phyloP scores from a whole-genome alignment of 78 protist genomes.

The Creolimax fragrantissima region DNA sequence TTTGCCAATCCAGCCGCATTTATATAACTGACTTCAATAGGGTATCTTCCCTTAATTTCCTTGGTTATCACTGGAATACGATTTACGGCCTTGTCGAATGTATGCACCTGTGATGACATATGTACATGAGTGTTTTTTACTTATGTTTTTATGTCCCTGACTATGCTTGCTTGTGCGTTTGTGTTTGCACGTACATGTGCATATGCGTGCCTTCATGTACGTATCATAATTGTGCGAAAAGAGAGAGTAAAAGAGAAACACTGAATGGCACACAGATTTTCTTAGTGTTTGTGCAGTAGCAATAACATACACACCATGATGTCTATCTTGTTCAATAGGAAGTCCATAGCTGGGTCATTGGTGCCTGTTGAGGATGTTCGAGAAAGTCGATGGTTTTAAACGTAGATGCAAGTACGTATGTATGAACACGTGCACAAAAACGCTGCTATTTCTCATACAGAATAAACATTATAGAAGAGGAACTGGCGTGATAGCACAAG shows the following conservation, averaged over 20 bases:
- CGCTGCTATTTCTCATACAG: not conserved
- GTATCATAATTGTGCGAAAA: too few species aligned
- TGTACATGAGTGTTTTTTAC: too few species aligned
- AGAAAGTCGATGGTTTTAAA: not conserved
- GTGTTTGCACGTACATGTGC: too few species aligned
- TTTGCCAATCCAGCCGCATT: not conserved
- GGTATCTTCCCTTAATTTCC: not conserved
- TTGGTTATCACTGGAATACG: not conserved
- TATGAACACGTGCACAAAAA: not conserved
- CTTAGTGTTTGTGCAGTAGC: too few species aligned
- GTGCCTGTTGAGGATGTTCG: not conserved
- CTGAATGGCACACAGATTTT: too few species aligned
- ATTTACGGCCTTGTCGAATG: not conserved
- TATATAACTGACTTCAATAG: not conserved
- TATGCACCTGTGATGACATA: not conserved
- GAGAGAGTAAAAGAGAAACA: too few species aligned
- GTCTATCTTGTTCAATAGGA: not conserved
- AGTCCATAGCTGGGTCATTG: not conserved
- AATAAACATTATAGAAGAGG: not conserved
- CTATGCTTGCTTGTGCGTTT: too few species aligned
- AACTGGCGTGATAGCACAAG: not conserved
- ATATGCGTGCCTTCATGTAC: too few species aligned
- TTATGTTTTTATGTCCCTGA: too few species aligned
- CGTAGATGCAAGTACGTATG: not conserved
- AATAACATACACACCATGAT: not conserved